phyloP scores from a whole-genome alignment of 148 eudicot genomes.

The Agrostemma githago region DNA sequence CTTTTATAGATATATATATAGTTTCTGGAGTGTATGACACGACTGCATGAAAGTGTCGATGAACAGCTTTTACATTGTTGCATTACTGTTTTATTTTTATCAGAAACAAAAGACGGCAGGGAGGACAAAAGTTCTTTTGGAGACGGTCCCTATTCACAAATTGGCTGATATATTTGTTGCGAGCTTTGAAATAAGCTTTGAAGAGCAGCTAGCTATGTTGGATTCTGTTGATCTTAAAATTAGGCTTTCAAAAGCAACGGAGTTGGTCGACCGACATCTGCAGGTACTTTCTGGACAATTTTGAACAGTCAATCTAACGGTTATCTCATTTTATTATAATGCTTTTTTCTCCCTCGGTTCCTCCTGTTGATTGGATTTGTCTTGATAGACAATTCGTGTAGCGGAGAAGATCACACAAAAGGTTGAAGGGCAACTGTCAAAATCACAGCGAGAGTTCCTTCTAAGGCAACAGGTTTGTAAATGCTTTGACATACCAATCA shows the following conservation, averaged over 20 bases:
- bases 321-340: slow-evolving; percentile 7
- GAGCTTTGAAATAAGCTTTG: slow-evolving; percentile 97
- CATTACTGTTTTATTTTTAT: slow-evolving; percentile 8
- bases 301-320: neutral
- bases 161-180: slow-evolving; percentile 99
- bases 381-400: slow-evolving; percentile 83
- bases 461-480: slow-evolving; percentile 92
- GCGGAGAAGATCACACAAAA: slow-evolving; percentile 99
- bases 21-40: too few species aligned
- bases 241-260: slow-evolving; percentile 94
- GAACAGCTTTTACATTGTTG: too few species aligned
- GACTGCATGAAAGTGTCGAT: too few species aligned
- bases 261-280: slow-evolving; percentile 92
- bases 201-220: slow-evolving; percentile 93
- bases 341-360: slow-evolving; percentile 13
- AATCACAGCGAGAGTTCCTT: slow-evolving; percentile 93
- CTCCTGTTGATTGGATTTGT: slow-evolving; percentile 7
- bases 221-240: slow-evolving; percentile 93
- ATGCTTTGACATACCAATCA: slow-evolving; percentile 6
- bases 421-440: slow-evolving; percentile 98
- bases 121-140: slow-evolving; percentile 93
- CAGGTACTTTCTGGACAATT: slow-evolving; percentile 50
- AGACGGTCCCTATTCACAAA: slow-evolving; percentile 97
- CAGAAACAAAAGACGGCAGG: slow-evolving; percentile 98
- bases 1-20: neutral